phyloP scores from a whole-genome alignment of 1,139 yeast genomes.

The Candida buenavistaensis region DNA sequence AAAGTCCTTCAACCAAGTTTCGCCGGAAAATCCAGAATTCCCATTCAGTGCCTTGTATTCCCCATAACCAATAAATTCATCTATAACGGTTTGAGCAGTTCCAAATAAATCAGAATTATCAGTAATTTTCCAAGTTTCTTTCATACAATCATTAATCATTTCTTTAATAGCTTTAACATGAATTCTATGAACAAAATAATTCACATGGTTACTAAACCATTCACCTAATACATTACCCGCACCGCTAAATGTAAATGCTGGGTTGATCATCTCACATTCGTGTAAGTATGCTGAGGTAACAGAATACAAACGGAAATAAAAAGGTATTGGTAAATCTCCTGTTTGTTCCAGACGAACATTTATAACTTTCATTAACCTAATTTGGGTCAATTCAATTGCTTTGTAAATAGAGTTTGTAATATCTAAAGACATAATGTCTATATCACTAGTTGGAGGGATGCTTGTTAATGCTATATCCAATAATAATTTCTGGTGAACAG shows the following conservation, averaged over 20 bases:
- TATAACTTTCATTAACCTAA: slow-evolving; percentile 74
- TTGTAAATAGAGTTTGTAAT: slow-evolving; percentile 60
- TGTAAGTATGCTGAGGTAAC: slow-evolving; percentile 68
- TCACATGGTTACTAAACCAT: slow-evolving; percentile 66
- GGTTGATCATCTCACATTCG: slow-evolving; percentile 85
- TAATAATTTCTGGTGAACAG: slow-evolving; percentile 75
- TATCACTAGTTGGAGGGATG: slow-evolving; percentile 32
- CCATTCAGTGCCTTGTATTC: slow-evolving; percentile 39
- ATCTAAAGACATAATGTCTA: slow-evolving; percentile 60
- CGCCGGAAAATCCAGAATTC: slow-evolving; percentile 27
- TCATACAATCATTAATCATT: slow-evolving; percentile 54
- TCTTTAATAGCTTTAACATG: slow-evolving; percentile 52
- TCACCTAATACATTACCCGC: slow-evolving; percentile 57
- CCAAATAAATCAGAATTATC: slow-evolving; percentile 26
- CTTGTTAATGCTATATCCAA: slow-evolving; percentile 70
- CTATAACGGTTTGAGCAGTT: slow-evolving; percentile 51
- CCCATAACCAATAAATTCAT: slow-evolving; percentile 55
- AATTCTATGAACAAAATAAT: slow-evolving; percentile 56
- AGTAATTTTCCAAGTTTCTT: slow-evolving; percentile 80
- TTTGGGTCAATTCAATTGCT: slow-evolving; percentile 72
- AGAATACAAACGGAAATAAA: slow-evolving; percentile 66
- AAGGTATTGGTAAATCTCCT: slow-evolving; percentile 52
- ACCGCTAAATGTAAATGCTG: slow-evolving; percentile 60
- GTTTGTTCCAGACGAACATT: slow-evolving; percentile 76
- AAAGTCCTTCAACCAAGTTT: slow-evolving; percentile 48